Evolutionary conservation across 768 basidiomycete genomes (phyloP).

Genomic region (Brasilioporus rufonigricans): DNA sequence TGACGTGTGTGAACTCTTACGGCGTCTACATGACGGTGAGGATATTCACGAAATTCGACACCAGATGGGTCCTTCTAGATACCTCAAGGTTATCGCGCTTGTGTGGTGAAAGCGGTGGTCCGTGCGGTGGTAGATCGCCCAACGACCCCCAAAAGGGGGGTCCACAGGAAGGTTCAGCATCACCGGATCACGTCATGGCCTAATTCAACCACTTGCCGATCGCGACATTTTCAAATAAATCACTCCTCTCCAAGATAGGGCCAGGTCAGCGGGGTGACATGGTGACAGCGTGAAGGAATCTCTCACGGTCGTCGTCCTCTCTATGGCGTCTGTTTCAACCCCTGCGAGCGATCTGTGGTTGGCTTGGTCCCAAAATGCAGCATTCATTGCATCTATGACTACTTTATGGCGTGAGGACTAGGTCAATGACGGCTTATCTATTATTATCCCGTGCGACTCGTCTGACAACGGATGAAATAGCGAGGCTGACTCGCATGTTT

Average conservation of each 20-base stretch:
- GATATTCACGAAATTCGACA: not conserved
- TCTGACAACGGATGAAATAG: conserved; percentile 17
- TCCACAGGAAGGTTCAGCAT: conserved; percentile 4
- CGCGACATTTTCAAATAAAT: conserved; percentile 24
- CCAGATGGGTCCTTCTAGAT: not conserved
- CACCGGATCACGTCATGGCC: conserved; percentile 34
- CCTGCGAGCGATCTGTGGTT: not conserved
- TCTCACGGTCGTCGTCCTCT: not conserved
- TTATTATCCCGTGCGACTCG: conserved; percentile 8
- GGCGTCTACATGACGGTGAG: conserved; percentile 1
- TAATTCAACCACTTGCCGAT: conserved; percentile 32
- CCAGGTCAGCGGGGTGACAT: conserved; percentile 1
- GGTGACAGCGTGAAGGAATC: not conserved
- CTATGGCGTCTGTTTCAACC: not conserved
- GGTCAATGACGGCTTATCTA: not conserved
- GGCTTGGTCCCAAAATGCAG: not conserved
- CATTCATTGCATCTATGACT: not conserved
- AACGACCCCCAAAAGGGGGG: conserved; percentile 13
- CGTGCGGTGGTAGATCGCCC: conserved; percentile 32
- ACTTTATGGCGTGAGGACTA: not conserved
- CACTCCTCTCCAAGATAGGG: conserved; percentile 6
- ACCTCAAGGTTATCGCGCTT: not conserved
- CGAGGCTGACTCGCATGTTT: not conserved
- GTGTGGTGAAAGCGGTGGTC: conserved; percentile 11
- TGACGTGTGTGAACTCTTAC: conserved; percentile 2